Evolutionary conservation across 202 grass and related monocot species (phyloP), one percentile per base, ranked within the genome.

Genomic region (Miscanthus sacchariflorus): DNA sequence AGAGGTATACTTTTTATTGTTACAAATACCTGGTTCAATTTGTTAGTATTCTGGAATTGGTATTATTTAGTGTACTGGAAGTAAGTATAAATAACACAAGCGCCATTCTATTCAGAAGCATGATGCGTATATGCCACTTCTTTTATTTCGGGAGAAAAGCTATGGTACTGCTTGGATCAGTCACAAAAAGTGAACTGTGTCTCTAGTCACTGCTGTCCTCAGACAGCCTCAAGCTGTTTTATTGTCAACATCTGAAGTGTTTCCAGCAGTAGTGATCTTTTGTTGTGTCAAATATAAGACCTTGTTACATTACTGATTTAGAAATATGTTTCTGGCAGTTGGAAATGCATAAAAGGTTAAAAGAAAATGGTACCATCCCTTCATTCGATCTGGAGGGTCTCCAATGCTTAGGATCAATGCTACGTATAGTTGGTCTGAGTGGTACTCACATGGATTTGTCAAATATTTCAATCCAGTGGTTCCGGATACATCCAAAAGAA

Each of bases 391-490:
- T 98, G 82, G 92, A 96, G 18, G 96, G 96, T 88, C 79, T 94
- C 40, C 94, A 98, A 79, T 93, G 90, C 83, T 91, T 98, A 86
- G 96, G 96, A 35, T 94, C 96, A 81, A 88, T 87, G 63, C 77
- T 98, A 81, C 82, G 38, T 45, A 94, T 98, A 88, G 86, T 94
- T 86, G 74, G 82, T 84, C 85, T 81, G 56, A 77, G 58, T 61
- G 78, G 85, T 80, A 74, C 68, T 81, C 45, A 81, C 42, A 90
- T 86, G 74, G 92, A 93, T 86, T 86, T 96, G 13, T 88, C 90
- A 30, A 91, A 91, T 74, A 91, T 74, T 86, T 89, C 90, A 64
- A 92, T 96, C 74, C 90, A 93, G 58, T 98, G 96, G 96, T 98
- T 94, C 80, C 92, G 90, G 42, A 74, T 98, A 89, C 87, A 89